Base-by-base conservation (phyloP, 306 rosid species). In the Lupinus albus region DNA sequence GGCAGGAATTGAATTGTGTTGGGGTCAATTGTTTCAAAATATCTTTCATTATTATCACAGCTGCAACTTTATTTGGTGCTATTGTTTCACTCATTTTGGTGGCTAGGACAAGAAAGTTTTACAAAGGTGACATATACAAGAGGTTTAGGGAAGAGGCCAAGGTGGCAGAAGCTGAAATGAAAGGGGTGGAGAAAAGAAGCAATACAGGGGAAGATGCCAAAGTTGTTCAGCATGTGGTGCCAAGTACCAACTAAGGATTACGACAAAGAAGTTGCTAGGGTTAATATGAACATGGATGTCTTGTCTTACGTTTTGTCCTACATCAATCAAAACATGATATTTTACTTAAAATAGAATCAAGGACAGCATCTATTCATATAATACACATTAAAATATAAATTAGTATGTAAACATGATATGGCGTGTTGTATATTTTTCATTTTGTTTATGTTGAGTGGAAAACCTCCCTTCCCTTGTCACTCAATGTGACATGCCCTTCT, bases 51-150 rank as follows among this genome's bases (percentile, higher is more conserved):
- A 75, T 81, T 4, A 80, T 84, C 13, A 64, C 85, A 0, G 82
- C 61, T 11, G 80, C 78, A 0, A 68, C 88, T 33, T 75, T 80
- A 11, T 39, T 78, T 11, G 88, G 88, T 28, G 83, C 76, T 0
- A 11, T 81, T 42, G 39, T 81, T 38, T 81, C 85, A 0, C 64
- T 84, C 11, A 12, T 81, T 68, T 49, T 84, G 66, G 88, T 81
- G 57, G 47, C 73, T 0, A 84, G 97, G 65, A 89, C 97, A 0
- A 85, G 67, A 30, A 82, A 67, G 67, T 84, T 80, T 47, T 84
- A 80, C 61, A 57, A 32, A 56, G 10, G 82, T 25, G 87, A 83
- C 47, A 80, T 83, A 8, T 83, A 83, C 73, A 73, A 66, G 80
- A 77, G 55, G 38, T 83, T 21, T 49, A 35, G 75, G 28, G 76